Evolutionary conservation across 768 basidiomycete species (phyloP).

Genomic region (Lentinula detonsa): DNA sequence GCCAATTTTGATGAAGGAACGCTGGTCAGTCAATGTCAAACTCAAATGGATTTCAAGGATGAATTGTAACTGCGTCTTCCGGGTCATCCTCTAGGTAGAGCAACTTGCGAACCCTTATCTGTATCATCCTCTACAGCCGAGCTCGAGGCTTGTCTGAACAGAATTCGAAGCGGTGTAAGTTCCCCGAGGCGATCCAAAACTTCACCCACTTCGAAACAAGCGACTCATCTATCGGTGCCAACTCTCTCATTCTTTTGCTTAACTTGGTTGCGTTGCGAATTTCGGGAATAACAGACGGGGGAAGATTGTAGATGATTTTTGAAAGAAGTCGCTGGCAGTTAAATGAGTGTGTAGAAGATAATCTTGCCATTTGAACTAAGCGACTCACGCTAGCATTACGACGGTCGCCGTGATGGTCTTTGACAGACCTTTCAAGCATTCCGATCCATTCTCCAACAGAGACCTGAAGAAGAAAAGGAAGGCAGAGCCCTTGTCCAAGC

Average conservation of each 20-base stretch:
- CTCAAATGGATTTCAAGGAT: too few relatives aligned
- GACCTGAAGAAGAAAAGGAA: background rate
- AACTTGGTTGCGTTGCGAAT: background rate
- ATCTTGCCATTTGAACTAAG: background rate
- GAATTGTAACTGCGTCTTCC: too few relatives aligned
- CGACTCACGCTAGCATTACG: background rate
- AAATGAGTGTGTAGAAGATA: background rate
- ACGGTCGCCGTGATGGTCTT: background rate
- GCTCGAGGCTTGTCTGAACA: background rate
- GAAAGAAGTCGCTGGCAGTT: background rate
- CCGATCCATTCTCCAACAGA: background rate
- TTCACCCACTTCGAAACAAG: background rate
- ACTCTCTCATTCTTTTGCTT: background rate
- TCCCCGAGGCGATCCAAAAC: background rate
- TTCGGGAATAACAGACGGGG: background rate
- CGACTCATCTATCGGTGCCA: background rate
- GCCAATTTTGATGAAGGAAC: too few relatives aligned
- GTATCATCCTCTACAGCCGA: background rate
- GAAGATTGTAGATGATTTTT: background rate
- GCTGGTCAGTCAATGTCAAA: too few relatives aligned
- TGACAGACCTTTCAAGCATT: background rate
- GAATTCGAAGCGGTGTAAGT: background rate
- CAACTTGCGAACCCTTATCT: too few relatives aligned
- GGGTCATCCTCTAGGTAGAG: too few relatives aligned
- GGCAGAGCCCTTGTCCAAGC: too few relatives aligned